Base-by-base conservation (phyloP, 2,329 filamentous ascomycete genomes). In the Penicillium sp. region DNA sequence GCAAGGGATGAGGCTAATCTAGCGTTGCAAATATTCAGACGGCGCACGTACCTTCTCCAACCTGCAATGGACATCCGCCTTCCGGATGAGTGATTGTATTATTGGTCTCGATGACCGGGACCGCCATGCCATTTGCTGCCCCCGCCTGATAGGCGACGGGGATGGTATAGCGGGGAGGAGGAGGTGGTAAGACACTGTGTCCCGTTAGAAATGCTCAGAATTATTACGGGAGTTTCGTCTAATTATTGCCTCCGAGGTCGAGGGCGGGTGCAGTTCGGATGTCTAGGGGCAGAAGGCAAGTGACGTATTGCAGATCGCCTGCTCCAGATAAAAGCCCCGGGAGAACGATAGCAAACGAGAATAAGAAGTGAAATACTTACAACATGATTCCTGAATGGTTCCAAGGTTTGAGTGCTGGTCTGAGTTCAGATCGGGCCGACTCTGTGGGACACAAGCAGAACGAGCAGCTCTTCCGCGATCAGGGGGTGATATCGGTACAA, bases 21-120 rank as follows among this genome's bases (percentile, higher is more conserved):
- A 30, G 27, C 41, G 1, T 31, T 27, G 7, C 1, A 13, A 27
- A 25, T 41, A 13, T 38, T 11, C 7, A 13, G 18, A 13, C 5
- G 10, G n/a, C 33, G 46, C 43, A 63, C 67, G 59, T 75, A 89
- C 91, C 94, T 84, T 99, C 94, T 71, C 92, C 94, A 43, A 92
- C 91, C 39, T 96, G 85, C 61, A 99, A 86, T 69, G 95, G 89
- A 73, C 90, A 90, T 63, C 96, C 92, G 5, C 89, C 89, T 31
- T 85, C 84, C 22, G 90, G 92, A 64, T 89, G 88, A 51, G 83
- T 84, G 55, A 99, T 77, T 35, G 85, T 87, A 69, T 97, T 99
- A 74, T 94, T 95, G 48, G 92, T 96, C 80, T 99, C 94, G 66
- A 96, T 87, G 71, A 95, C 83, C 33, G 88, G 87, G 33, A 84